Percentiles rank a stretch among this genome's conserved stretches.
phyloP scores from a whole-genome alignment of 1,284 basidiomycete species.

The Inonotus obliquus region DNA sequence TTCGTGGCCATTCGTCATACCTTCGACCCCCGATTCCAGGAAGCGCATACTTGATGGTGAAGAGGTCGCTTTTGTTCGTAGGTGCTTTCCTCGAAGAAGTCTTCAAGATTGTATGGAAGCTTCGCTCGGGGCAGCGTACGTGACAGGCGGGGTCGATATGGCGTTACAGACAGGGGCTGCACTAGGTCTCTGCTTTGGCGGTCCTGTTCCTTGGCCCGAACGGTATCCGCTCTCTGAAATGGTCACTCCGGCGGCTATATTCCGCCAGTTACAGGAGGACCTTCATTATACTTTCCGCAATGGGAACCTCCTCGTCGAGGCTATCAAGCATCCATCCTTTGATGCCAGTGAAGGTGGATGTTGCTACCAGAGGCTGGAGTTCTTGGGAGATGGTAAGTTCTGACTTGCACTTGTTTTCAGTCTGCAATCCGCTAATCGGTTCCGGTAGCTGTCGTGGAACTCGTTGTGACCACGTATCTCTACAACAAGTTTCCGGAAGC shows the following conservation, averaged over 20 bases:
- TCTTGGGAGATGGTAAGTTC: conserved; percentile 74
- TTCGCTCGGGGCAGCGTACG: conserved; percentile 66
- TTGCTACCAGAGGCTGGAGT: conserved; percentile 82
- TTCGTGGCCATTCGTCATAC: conserved; percentile 54
- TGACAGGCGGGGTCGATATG: conserved; percentile 64
- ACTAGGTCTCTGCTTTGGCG: conserved; percentile 69
- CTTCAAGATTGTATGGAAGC: conserved; percentile 86
- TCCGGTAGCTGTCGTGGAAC: conserved; percentile 62
- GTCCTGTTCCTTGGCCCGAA: conserved; percentile 53
- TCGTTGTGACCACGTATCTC: conserved; percentile 69
- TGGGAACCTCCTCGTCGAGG: conserved; percentile 62
- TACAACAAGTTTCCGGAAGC: conserved; percentile 64
- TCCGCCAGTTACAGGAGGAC: conserved; percentile 51
- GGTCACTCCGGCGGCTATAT: conserved; percentile 41
- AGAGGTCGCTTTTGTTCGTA: conserved; percentile 28
- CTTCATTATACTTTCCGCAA: conserved; percentile 70
- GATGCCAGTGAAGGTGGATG: conserved; percentile 43
- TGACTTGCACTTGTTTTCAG: not conserved
- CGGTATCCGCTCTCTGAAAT: conserved; percentile 38
- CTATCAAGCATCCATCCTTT: conserved; percentile 79
- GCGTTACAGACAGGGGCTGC: conserved; percentile 59
- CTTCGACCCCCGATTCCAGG: conserved; percentile 30
- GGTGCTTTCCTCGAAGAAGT: conserved; percentile 55
- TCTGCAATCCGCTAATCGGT: not conserved
- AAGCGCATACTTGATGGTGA: conserved; percentile 25